Conservation (phyloP, 192 early-diverging fungal species). For the Umbelopsis vinacea region DNA sequence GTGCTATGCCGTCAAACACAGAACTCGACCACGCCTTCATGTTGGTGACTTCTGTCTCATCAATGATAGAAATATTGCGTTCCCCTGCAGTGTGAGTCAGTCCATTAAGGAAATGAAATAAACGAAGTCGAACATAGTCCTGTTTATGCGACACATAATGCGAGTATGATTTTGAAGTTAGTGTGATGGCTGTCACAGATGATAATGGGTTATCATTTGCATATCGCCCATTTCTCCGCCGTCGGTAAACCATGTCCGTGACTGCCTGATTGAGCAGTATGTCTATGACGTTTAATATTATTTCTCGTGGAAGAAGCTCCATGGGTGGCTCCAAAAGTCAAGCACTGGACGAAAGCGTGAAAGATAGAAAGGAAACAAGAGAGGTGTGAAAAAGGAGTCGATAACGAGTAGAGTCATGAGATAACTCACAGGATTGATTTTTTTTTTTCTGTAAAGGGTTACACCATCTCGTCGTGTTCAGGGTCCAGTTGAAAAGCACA, state of each 20-base stretch:
- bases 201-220: background rate
- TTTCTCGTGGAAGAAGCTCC: background rate
- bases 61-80: background rate
- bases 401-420: conserved; percentile 8
- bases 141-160: background rate
- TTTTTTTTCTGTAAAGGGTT: background rate
- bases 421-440: background rate
- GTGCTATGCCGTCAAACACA: conserved; percentile 12
- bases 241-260: background rate
- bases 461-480: background rate
- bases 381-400: background rate
- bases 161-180: background rate
- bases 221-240: background rate
- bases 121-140: conserved; percentile 1
- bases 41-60: background rate
- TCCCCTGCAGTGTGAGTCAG: background rate
- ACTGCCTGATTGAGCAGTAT: background rate
- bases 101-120: background rate
- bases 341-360: background rate
- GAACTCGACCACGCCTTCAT: conserved; percentile 19
- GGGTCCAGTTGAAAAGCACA: background rate
- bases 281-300: background rate
- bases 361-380: background rate
- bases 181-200: background rate
- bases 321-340: background rate